Evolutionary conservation across 805 yeast genomes (phyloP).

Genomic region (Blastobotrys muscicola): DNA sequence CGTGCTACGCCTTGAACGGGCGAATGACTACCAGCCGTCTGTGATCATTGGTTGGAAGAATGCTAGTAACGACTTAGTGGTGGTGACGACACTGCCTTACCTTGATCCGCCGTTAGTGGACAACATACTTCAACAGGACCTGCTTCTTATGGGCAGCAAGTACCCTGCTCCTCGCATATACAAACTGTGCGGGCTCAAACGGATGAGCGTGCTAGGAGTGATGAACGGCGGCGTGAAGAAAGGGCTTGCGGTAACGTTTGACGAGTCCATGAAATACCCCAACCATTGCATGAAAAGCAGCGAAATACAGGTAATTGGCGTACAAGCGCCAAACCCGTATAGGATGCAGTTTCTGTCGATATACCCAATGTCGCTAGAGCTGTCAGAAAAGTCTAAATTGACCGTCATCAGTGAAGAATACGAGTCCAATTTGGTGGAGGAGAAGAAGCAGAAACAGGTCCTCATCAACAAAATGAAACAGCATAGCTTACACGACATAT

Average conservation of each 20-base stretch:
- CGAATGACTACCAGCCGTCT: constrained; percentile 9
- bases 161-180: constrained; percentile 12
- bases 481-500: constrained; percentile 15
- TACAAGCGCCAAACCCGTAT: constrained; percentile 60
- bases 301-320: constrained; percentile 35
- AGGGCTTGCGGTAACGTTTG: constrained; percentile 7
- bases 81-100: constrained; percentile 19
- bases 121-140: constrained; percentile 11
- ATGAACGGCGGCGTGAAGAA: constrained; percentile 3
- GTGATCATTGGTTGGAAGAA: constrained; percentile 22
- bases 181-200: constrained; percentile 13
- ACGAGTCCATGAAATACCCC: constrained; percentile 9
- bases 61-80: constrained; percentile 14
- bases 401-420: constrained; percentile 20
- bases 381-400: constrained; percentile 26
- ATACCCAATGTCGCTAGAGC: constrained; percentile 59
- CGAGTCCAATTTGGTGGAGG: constrained; percentile 23
- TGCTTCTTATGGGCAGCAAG: constrained; percentile 12
- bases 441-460: constrained; percentile 10
- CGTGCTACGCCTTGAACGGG: constrained; percentile 17
- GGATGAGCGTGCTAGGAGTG: constrained; percentile 16
- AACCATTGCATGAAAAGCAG: background rate
- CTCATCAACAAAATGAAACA: constrained; percentile 14
- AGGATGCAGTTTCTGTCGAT: constrained; percentile 70
- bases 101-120: constrained; percentile 14